phyloP scores from a whole-genome alignment of 1,284 basidiomycete species.

The Ganoderma lucidum region DNA sequence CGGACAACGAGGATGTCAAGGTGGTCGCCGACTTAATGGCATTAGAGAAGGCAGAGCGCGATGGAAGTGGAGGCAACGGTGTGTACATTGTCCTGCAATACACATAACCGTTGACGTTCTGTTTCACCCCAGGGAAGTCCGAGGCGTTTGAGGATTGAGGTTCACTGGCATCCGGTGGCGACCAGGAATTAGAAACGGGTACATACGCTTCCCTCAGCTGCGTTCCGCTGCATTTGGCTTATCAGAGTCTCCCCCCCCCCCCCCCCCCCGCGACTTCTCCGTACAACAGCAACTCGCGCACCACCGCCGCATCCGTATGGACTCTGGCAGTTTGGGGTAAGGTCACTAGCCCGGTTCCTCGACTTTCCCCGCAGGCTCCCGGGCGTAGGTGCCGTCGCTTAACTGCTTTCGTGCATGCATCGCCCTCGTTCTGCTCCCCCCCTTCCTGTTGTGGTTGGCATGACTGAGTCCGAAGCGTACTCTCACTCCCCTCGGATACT shows the following conservation, averaged over 20 bases:
- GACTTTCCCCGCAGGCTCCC: no score
- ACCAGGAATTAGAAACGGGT: neutral
- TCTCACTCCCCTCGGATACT: no score
- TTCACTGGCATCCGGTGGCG: neutral
- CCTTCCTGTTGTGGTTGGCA: no score
- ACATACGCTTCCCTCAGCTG: no score
- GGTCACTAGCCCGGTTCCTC: no score
- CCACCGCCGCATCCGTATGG: constrained; percentile 55
- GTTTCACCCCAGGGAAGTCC: neutral
- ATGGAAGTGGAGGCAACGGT: neutral
- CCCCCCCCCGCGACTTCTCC: constrained; percentile 72
- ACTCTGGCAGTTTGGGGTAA: no score
- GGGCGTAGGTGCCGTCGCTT: no score
- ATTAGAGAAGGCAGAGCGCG: neutral
- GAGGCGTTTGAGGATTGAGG: neutral
- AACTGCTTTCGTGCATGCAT: no score
- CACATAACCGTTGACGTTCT: neutral
- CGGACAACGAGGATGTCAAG: neutral
- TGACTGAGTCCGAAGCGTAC: no score
- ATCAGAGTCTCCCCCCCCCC: no score
- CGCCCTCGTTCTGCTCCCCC: no score
- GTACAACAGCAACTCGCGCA: constrained; percentile 68
- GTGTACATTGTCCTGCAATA: neutral
- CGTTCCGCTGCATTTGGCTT: neutral
- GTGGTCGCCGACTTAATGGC: neutral